Evolutionary conservation across 371 early-diverging fungal genomes (phyloP).

Genomic region (Mucor saturninus): DNA sequence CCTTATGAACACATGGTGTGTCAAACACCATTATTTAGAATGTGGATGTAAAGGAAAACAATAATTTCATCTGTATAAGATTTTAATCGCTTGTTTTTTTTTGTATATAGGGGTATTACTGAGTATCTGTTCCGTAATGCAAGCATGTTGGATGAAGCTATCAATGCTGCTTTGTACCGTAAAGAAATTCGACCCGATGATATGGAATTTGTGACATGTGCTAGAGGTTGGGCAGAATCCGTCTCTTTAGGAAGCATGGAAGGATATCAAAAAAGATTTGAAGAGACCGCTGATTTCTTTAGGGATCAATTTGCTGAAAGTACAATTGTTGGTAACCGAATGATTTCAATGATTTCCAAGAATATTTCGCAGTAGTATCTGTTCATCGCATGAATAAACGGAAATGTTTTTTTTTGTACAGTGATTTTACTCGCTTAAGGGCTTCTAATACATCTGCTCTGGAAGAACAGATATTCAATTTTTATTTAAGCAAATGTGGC

Average conservation of each 20-base stretch:
- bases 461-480: not conserved
- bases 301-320: constrained; percentile 75
- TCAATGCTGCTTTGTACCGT: constrained; percentile 81
- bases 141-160: constrained; percentile 80
- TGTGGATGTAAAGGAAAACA: constrained; percentile 73
- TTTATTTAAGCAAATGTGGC: constrained; percentile 1
- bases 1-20: constrained; percentile 96
- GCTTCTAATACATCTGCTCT: not conserved
- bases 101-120: constrained; percentile 73
- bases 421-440: too few species aligned
- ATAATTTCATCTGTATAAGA: too few species aligned
- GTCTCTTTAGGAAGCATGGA: constrained; percentile 84
- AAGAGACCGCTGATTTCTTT: constrained; percentile 83
- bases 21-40: constrained; percentile 93
- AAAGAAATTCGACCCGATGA: constrained; percentile 89
- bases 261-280: constrained; percentile 84
- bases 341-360: constrained; percentile 68
- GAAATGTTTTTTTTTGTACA: too few species aligned
- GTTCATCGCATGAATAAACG: not conserved
- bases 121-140: constrained; percentile 87
- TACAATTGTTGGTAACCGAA: constrained; percentile 70
- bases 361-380: constrained; percentile 24
- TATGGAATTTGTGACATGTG: constrained; percentile 89
- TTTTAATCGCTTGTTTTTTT: not conserved
- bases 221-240: constrained; percentile 91